Percentiles rank a stretch among this genome's conserved stretches.
Evolutionary conservation across 768 basidiomycete genomes (phyloP).

Genomic region (Tulasnella sp.): DNA sequence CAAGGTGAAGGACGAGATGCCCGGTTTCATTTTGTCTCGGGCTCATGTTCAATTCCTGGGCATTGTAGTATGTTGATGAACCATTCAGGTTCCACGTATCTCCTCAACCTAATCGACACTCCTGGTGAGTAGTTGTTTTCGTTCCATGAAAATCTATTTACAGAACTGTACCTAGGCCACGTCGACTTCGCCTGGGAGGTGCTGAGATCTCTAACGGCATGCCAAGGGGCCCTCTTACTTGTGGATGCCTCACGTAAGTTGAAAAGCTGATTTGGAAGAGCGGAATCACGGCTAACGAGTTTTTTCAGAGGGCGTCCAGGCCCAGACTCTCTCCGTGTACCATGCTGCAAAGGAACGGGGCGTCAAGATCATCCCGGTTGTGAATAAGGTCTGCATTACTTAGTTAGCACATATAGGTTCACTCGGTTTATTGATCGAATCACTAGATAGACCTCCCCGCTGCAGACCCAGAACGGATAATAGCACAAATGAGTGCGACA

Average conservation of each 20-base stretch:
- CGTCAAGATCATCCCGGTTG: conserved; percentile 81
- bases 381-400: conserved; percentile 91
- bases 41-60: conserved; percentile 8
- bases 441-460: conserved; percentile 90
- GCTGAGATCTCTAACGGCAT: conserved; percentile 86
- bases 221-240: conserved; percentile 81
- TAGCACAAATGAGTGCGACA: conserved; percentile 77
- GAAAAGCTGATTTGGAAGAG: background rate
- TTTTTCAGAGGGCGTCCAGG: conserved; percentile 79
- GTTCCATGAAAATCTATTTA: background rate
- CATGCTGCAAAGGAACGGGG: conserved; percentile 83
- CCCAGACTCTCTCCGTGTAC: conserved; percentile 94
- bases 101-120: conserved; percentile 96
- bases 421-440: no score
- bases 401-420: no score
- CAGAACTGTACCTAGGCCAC: conserved; percentile 59
- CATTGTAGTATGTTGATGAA: conserved; percentile 74
- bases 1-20: conserved; percentile 55
- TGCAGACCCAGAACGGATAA: conserved; percentile 78
- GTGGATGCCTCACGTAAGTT: conserved; percentile 85
- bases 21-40: background rate
- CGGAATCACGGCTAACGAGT: background rate
- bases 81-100: conserved; percentile 57
- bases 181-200: conserved; percentile 99
- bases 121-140: conserved; percentile 56